phyloP scores from a whole-genome alignment of 1,139 yeast genomes.

The Candida sp. region DNA sequence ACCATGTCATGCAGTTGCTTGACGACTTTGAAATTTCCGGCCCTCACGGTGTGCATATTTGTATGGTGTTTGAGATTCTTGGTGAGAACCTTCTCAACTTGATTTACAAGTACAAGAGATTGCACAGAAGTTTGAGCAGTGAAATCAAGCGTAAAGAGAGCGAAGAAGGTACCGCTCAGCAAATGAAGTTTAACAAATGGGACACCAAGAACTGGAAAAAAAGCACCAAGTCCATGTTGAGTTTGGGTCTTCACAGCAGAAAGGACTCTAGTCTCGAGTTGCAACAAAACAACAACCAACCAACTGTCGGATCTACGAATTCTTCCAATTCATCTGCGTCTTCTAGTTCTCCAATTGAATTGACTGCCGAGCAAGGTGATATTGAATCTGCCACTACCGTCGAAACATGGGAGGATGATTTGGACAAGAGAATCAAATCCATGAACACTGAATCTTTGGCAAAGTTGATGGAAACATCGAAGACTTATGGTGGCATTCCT shows the following conservation, averaged over 20 bases:
- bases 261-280: too few species aligned
- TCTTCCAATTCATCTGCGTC: constrained; percentile 13
- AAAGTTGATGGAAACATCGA: constrained; percentile 18
- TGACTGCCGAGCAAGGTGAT: constrained; percentile 10
- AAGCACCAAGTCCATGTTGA: constrained; percentile 28
- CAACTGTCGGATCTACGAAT: not conserved
- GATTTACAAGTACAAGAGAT: constrained; percentile 39
- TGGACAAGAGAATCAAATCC: constrained; percentile 13
- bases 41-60: constrained; percentile 46
- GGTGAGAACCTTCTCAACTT: constrained; percentile 47
- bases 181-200: constrained; percentile 24
- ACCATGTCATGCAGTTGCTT: constrained; percentile 41
- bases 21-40: constrained; percentile 47
- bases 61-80: constrained; percentile 48
- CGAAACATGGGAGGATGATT: constrained; percentile 11
- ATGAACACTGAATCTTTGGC: constrained; percentile 19
- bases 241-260: constrained; percentile 24
- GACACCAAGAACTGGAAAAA: constrained; percentile 24
- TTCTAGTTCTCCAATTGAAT: constrained; percentile 10
- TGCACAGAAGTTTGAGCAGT: constrained; percentile 12
- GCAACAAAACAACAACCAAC: too few species aligned
- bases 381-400: constrained; percentile 12
- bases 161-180: constrained; percentile 8
- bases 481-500: constrained; percentile 36
- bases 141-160: constrained; percentile 14